These are phyloP conservation scores for Penicillium turbatum DNA, from an alignment of 495 filamentous ascomycete genomes.

Conservation along the genomic window DNA sequence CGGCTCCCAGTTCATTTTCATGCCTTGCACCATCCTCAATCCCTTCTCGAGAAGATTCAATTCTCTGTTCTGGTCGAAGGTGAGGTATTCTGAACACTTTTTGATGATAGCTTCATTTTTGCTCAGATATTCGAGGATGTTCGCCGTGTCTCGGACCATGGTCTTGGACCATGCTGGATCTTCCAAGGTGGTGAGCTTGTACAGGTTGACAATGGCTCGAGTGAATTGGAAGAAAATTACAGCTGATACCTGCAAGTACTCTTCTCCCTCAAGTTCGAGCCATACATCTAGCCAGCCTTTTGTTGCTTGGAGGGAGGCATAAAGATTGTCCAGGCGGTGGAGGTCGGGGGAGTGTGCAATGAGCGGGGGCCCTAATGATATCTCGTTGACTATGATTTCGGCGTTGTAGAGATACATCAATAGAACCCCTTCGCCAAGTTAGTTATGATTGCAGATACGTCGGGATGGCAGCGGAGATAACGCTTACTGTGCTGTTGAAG, in stretches of 20 bases:
- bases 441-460: not conserved
- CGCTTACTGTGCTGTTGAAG: constrained; percentile 39
- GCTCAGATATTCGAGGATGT: constrained; percentile 26
- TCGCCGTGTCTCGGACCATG: constrained; percentile 27
- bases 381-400: constrained; percentile 43
- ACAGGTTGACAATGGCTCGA: constrained; percentile 37
- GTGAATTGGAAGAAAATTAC: constrained; percentile 40
- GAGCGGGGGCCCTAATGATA: constrained; percentile 25
- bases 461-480: no score
- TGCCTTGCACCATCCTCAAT: constrained; percentile 15
- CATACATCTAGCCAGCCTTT: constrained; percentile 39
- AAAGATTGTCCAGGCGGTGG: constrained; percentile 33
- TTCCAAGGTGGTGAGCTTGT: constrained; percentile 39
- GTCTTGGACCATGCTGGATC: constrained; percentile 34
- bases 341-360: constrained; percentile 20
- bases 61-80: constrained; percentile 1
- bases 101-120: constrained; percentile 15
- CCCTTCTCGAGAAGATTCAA: constrained; percentile 22
- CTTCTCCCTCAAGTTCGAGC: constrained; percentile 24
- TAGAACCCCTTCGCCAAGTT: constrained; percentile 31
- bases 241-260: constrained; percentile 35
- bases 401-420: constrained; percentile 34
- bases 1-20: constrained; percentile 26
- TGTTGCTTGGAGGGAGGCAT: constrained; percentile 29
- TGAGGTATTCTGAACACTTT: constrained; percentile 4